Evolutionary conservation across 306 rosid species (phyloP).

Genomic region (Clitoria ternatea): DNA sequence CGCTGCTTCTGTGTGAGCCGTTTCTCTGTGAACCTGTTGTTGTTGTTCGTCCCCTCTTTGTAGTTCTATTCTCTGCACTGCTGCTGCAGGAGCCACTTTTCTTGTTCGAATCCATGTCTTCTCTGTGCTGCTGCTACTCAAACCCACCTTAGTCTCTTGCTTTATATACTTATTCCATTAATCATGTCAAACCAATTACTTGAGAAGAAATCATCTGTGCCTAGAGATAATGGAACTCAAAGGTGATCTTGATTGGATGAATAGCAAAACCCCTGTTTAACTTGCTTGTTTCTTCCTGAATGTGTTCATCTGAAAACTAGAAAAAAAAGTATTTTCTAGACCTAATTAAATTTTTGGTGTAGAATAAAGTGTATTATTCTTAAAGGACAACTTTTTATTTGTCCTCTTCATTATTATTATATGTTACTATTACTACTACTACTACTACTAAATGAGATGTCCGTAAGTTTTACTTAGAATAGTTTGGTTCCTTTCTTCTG

Average conservation of each 20-base stretch:
- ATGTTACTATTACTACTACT: too few relatives aligned
- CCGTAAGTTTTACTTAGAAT: neutral
- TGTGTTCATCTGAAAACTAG: slow-evolving; percentile 7
- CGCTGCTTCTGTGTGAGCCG: too few relatives aligned
- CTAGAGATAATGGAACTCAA: slow-evolving; percentile 2
- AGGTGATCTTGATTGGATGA: slow-evolving; percentile 8
- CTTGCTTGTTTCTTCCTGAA: neutral
- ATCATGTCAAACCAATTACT: slow-evolving; percentile 10
- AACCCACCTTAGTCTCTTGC: too few relatives aligned
- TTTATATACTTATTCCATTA: neutral
- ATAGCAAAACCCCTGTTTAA: slow-evolving; percentile 9
- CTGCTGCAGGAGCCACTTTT: too few relatives aligned
- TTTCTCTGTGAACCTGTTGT: too few relatives aligned
- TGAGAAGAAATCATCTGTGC: neutral
- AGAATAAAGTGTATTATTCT: slow-evolving; percentile 9
- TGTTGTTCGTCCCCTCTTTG: too few relatives aligned
- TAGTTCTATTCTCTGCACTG: too few relatives aligned
- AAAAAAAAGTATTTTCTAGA: neutral
- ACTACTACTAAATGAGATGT: neutral
- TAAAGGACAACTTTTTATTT: neutral
- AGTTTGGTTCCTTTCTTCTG: neutral
- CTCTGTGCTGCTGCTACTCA: too few relatives aligned
- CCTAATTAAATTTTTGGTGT: neutral
- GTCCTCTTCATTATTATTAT: neutral
- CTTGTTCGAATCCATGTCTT: too few relatives aligned